Evolutionary conservation across 352 stramenopile species (phyloP).

Genomic region (Phytopythium litorale): DNA sequence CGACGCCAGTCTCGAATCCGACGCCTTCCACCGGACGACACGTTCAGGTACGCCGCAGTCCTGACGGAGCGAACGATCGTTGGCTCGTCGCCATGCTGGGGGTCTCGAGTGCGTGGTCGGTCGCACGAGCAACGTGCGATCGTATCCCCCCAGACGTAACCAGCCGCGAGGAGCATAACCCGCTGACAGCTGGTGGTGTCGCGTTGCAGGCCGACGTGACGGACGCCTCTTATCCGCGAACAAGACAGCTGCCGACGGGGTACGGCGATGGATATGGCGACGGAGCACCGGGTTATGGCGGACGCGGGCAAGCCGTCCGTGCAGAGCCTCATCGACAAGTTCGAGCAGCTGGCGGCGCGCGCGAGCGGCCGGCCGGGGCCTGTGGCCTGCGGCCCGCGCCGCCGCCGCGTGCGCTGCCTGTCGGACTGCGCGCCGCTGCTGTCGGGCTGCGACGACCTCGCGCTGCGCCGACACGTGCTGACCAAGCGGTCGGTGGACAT

Average conservation of each 20-base stretch:
- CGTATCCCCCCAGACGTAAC: neutral
- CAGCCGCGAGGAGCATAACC: neutral
- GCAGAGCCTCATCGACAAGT: constrained; percentile 30
- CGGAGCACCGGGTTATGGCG: neutral
- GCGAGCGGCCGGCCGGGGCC: constrained; percentile 7
- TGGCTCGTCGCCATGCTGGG: neutral
- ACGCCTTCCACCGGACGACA: neutral
- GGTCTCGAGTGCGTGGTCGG: neutral
- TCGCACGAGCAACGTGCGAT: neutral
- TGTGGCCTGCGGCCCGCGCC: constrained; percentile 3
- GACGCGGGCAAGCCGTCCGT: constrained; percentile 6
- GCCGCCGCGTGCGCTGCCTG: constrained; percentile 8
- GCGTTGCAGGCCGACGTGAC: constrained; percentile 1
- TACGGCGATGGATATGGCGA: neutral
- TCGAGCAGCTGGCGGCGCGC: constrained; percentile 25
- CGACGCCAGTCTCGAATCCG: neutral
- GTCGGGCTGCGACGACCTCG: neutral
- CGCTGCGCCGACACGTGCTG: neutral
- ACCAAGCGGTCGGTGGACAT: constrained; percentile 4
- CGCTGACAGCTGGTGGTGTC: constrained; percentile 1
- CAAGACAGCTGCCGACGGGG: neutral
- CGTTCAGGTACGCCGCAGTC: neutral
- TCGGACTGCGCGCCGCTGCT: constrained; percentile 1
- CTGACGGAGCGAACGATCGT: neutral
- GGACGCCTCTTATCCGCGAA: neutral